Conservation (phyloP, 164 flowering plant genomes). For the Saururus chinensis region DNA sequence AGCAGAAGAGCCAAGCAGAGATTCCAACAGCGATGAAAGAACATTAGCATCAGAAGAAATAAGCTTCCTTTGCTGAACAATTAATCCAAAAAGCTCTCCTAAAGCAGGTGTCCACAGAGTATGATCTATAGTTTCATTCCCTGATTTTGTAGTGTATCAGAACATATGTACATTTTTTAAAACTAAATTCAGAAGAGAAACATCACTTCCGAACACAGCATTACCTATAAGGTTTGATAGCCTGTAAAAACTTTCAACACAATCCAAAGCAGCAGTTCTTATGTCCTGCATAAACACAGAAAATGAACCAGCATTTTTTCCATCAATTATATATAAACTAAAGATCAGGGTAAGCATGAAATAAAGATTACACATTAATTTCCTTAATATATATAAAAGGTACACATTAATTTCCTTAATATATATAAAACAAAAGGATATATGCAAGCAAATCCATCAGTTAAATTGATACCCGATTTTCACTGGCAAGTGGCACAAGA, state of each 20-base stretch:
- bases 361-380: not conserved
- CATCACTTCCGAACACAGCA: slow-evolving; percentile 17
- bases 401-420: not conserved
- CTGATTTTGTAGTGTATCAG: slow-evolving; percentile 22
- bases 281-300: slow-evolving; percentile 33
- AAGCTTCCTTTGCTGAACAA: slow-evolving; percentile 61
- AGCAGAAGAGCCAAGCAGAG: slow-evolving; percentile 41
- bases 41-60: slow-evolving; percentile 57
- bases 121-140: slow-evolving; percentile 16
- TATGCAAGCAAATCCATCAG: not conserved
- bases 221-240: slow-evolving; percentile 26
- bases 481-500: slow-evolving; percentile 68
- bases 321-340: not conserved
- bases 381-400: not conserved
- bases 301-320: slow-evolving; percentile 1
- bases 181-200: not conserved
- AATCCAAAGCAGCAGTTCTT: slow-evolving; percentile 55
- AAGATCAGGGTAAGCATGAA: not conserved
- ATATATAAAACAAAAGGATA: not conserved
- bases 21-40: slow-evolving; percentile 46
- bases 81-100: slow-evolving; percentile 44
- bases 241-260: slow-evolving; percentile 43
- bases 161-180: slow-evolving; percentile 1
- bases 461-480: slow-evolving; percentile 39
- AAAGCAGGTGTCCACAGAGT: slow-evolving; percentile 27